Evolutionary conservation across 2,329 filamentous ascomycete species (phyloP), one percentile per base, ranked within the genome.

Genomic region (Penicillium brevicompactum): DNA sequence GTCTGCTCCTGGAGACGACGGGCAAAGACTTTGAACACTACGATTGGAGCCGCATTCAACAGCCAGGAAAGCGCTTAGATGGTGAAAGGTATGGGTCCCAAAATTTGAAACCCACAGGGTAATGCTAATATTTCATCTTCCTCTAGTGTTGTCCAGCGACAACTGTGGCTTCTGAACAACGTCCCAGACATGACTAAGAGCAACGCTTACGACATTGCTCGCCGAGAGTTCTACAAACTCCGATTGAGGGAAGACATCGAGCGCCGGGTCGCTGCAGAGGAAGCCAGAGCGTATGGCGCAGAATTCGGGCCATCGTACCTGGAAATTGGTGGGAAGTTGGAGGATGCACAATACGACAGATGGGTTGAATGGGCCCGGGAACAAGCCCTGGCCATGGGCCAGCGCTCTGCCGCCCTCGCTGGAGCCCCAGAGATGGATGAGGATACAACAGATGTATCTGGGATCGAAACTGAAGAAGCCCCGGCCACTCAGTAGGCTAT

Each of bases 191-290:
- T 90, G 70, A 82, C 80, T 47, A 84, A 84, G 70, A 79, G 82
- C 40, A 74, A 84, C 63, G 92, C 94, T 31, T 99, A 99, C 78
- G 93, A 97, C 75, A 78, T 81, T 52, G 92, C 90, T 7, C 89
- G 94, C 56, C 88, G 87, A 62, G 93, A 99, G 73, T 96, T 97
- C 76, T 99, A 99, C 78, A 80, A 83, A 44, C 76, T 93, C 60
- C 88, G 94, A 56, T 88, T 96, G 65, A 81, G 86, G 56, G 87
- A 95, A 66, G 92, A 97, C 62, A 84, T 96, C 46, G 87, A 93
- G 76, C 83, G 85, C 64, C 87, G 92, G 65, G 83, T 99, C 56
- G 90, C 93, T 7, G 82, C 86, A 47, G 94, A 99, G 76, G 94
- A 99, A 76, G 93, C 94, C 27, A 80, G 87, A 60, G 84, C 89